These are phyloP conservation scores for Sarocladium strictum DNA, from an alignment of 2,329 filamentous ascomycete genomes.

Conservation along the genomic window DNA sequence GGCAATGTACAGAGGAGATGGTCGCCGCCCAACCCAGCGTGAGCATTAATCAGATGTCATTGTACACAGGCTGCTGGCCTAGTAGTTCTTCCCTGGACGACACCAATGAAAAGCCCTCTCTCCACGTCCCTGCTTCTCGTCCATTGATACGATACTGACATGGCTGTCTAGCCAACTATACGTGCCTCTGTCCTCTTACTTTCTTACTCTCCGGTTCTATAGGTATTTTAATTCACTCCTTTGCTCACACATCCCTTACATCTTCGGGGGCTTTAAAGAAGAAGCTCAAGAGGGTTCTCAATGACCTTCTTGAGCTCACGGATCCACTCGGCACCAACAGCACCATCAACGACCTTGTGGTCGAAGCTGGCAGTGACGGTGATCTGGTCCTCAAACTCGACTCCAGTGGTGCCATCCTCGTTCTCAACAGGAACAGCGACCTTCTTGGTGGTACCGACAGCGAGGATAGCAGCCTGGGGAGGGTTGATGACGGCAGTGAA, in stretches of 20 bases:
- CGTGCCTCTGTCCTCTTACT: not conserved
- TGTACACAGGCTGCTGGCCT: constrained; percentile 32
- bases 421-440: constrained; percentile 81
- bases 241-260: constrained; percentile 5
- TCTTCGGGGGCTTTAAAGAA: constrained; percentile 55
- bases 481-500: constrained; percentile 99
- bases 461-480: constrained; percentile 90
- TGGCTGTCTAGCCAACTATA: not conserved
- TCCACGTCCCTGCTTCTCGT: not conserved
- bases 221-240: not conserved
- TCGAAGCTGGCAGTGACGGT: constrained; percentile 93
- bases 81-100: constrained; percentile 17
- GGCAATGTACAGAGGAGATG: not conserved
- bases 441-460: constrained; percentile 92
- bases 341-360: constrained; percentile 97
- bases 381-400: constrained; percentile 97
- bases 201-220: not conserved
- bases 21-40: not conserved
- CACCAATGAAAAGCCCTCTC: constrained; percentile 2
- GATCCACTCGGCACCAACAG: constrained; percentile 94
- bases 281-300: constrained; percentile 92
- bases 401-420: constrained; percentile 67
- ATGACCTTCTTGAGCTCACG: constrained; percentile 94
- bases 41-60: constrained; percentile 36
- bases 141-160: constrained; percentile 2